A percentile compares a stretch with the other conserved stretches of the same genome.
Conservation (phyloP, 345 rosid species). For the Microcos paniculata region DNA sequence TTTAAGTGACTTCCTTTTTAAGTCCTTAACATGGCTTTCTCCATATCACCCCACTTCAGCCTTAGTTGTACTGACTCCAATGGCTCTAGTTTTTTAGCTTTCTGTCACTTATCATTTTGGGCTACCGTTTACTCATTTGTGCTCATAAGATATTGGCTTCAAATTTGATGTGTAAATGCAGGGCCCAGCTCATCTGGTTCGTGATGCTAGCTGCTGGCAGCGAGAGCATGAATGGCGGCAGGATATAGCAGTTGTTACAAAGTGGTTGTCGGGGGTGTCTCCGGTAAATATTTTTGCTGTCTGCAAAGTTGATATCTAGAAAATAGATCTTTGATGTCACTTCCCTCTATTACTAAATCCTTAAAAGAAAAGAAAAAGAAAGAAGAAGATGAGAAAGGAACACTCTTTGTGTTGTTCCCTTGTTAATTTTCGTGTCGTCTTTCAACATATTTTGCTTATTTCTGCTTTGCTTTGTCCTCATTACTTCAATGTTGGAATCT, state of each 20-base stretch:
- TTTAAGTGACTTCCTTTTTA: not conserved
- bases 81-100: not conserved
- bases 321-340: not conserved
- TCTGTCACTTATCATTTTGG: not conserved
- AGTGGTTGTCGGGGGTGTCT: constrained; percentile 94
- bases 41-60: not conserved
- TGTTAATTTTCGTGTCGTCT: not conserved
- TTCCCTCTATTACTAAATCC: not conserved
- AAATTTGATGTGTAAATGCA: constrained; percentile 31
- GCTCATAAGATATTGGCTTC: constrained; percentile 4
- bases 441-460: not conserved
- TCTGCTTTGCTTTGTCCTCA: not conserved
- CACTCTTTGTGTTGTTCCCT: constrained; percentile 3
- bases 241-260: constrained; percentile 94
- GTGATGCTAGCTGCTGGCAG: constrained; percentile 95
- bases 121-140: not conserved
- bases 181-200: constrained; percentile 84
- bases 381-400: not conserved
- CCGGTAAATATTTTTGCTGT: constrained; percentile 52
- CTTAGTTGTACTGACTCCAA: not conserved
- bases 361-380: not conserved
- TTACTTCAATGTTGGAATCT: constrained; percentile 6
- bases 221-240: constrained; percentile 99
- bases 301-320: constrained; percentile 3
- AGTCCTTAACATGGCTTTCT: constrained; percentile 14